Base-by-base conservation (phyloP, 495 filamentous ascomycete genomes). In the Podospora pseudopauciseta region DNA sequence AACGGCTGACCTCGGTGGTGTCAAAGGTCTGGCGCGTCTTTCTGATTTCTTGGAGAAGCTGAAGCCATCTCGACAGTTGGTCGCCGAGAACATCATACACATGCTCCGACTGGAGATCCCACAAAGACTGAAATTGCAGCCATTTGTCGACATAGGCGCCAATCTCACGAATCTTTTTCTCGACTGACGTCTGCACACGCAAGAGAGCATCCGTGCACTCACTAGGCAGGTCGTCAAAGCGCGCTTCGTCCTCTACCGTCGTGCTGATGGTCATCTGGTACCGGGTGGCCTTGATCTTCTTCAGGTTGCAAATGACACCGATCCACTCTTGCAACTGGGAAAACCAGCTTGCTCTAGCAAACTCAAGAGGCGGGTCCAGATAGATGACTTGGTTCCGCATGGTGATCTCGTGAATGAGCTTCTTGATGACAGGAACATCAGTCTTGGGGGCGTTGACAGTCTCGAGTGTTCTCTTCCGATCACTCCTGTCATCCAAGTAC, bases 321-420 rank as follows among this genome's bases (percentile, higher is more conserved):
- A 99, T 85, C 94, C 95, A 98, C 28, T 90, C 86, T 70, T 97
- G 93, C 64, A 99, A 86, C 72, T 98, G 93, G 6, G 86, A 86
- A 71, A 97, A 90, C 96, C 96, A 99, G 76, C 90, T 95, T 13
- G 94, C 93, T 65, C 94, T 87, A 39, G 95, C 94, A 78, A 87
- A 96, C 75, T 97, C 93, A 19, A 97, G 81, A 16, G 95, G 95
- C 2, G 95, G 95, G 60, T 97, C 94, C 28, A 99, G 86, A 71
- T 94, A 96, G 63, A 99, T 95, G 72, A 96, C 87, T 78, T 98
- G 96, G 71, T 98, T 97, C 32, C 91, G 91, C 89, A 98, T 98
- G 4, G 92, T 91, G 32, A 99, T 89, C 75, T 98, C 95, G 73
- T 97, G 93, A 34, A 92, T 81, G 55, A 97, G 84, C 32, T 83